phyloP scores from a whole-genome alignment of 768 basidiomycete genomes.

The Pulveroboletus sp. region DNA sequence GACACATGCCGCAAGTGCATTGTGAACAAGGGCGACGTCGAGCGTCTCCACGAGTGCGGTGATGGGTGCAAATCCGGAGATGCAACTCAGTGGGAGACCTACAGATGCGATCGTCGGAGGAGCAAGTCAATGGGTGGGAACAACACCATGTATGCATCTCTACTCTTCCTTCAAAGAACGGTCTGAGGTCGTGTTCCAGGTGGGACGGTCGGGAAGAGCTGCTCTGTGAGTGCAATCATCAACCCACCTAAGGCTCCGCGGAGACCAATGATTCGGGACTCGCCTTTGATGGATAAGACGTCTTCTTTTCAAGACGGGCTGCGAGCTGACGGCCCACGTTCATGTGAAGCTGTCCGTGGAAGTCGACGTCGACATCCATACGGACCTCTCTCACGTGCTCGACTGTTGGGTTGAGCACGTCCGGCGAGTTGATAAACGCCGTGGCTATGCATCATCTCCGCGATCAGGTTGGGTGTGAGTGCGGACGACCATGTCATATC shows the following conservation, averaged over 20 bases:
- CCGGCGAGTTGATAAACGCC: slow-evolving; percentile 63
- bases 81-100: slow-evolving; percentile 60
- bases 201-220: slow-evolving; percentile 55
- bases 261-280: neutral
- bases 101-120: neutral
- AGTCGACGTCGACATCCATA: slow-evolving; percentile 64
- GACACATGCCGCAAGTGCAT: slow-evolving; percentile 67
- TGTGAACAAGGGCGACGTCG: slow-evolving; percentile 73
- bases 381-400: slow-evolving; percentile 50
- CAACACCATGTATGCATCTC: slow-evolving; percentile 64
- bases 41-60: slow-evolving; percentile 61
- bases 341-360: slow-evolving; percentile 67
- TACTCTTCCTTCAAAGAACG: slow-evolving; percentile 60
- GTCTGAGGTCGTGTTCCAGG: slow-evolving; percentile 60
- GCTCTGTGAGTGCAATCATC: slow-evolving; percentile 35
- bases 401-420: slow-evolving; percentile 46
- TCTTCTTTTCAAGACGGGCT: slow-evolving; percentile 53
- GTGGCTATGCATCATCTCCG: slow-evolving; percentile 29
- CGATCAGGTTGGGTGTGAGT: neutral
- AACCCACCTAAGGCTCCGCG: neutral
- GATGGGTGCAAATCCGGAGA: slow-evolving; percentile 55
- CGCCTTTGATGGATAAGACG: slow-evolving; percentile 65
- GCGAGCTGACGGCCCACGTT: slow-evolving; percentile 69
- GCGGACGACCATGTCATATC: slow-evolving; percentile 30
- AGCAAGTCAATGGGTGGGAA: slow-evolving; percentile 11